A percentile compares a stretch with the other conserved stretches of the same genome.
These are phyloP conservation scores for Dryadomyces quercivorus DNA, from an alignment of 2,329 filamentous ascomycete genomes.

Conservation along the genomic window DNA sequence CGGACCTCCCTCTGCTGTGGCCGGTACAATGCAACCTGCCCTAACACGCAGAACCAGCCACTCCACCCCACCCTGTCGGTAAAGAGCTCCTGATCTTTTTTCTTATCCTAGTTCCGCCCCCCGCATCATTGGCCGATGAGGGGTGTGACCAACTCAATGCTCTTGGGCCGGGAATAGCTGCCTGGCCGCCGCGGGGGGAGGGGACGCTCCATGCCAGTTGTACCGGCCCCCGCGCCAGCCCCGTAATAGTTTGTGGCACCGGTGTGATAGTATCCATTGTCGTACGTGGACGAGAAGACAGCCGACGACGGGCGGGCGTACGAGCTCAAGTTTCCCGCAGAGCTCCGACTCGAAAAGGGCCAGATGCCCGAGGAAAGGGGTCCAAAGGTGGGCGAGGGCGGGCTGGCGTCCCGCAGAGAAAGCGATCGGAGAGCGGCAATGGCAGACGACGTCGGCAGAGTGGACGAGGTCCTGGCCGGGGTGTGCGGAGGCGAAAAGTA, in stretches of 20 bases:
- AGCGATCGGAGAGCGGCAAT: constrained; percentile 44
- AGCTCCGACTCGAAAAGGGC: constrained; percentile 40
- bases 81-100: background rate
- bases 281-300: constrained; percentile 41
- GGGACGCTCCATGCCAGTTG: constrained; percentile 33
- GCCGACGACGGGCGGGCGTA: constrained; percentile 31
- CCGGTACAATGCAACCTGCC: too few species aligned
- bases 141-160: constrained; percentile 52
- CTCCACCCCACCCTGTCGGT: background rate
- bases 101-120: background rate
- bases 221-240: constrained; percentile 8
- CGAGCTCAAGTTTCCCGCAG: constrained; percentile 39
- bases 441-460: constrained; percentile 33
- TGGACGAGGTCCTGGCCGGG: constrained; percentile 27
- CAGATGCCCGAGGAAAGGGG: constrained; percentile 32
- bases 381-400: constrained; percentile 33
- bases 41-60: too few species aligned
- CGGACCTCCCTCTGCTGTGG: too few species aligned
- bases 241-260: constrained; percentile 28
- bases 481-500: constrained; percentile 42
- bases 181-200: constrained; percentile 42
- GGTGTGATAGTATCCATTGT: constrained; percentile 28
- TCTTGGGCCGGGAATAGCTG: constrained; percentile 43
- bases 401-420: constrained; percentile 40
- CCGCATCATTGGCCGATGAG: constrained; percentile 33